Base-by-base conservation (phyloP, 306 rosid species). In the Malus orientalis region DNA sequence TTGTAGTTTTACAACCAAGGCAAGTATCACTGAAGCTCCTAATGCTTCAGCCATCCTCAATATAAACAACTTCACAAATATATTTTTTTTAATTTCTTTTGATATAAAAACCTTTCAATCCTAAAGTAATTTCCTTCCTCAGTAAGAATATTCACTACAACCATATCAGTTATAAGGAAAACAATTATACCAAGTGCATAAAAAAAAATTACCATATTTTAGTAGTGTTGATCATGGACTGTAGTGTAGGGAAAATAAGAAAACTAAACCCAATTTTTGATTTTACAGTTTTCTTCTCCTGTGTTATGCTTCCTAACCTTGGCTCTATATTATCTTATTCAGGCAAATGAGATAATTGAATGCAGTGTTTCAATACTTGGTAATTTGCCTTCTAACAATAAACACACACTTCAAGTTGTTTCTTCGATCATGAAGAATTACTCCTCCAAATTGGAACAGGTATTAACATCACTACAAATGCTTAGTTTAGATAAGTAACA, bases 1-100 rank as follows among this genome's bases (percentile, higher is more conserved):
- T n/a, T 95, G 97, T 80, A 95, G 98, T 80, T 95, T 95, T 89
- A 95, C 97, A 64, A 30, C 58, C 70, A 95, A 95, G 90, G 97
- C 97, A 77, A 95, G 89, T 84, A 76, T 83, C 62, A 97, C 97
- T 66, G 99, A 92, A 40, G 71, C 53, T 73, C 93, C 96, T 67
- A 81, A 85, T 42, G 97, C 97, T 81, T 92, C 96, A 61, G 99
- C 97, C 84, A 87, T 95, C 75, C 89, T 95, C 81, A 92, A 92
- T 70, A 85, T 95, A 84, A 92, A 95, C 76, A 68, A 88, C 76
- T 85, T 79, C 30, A 91, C 89, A 86, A 97, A 97, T 30, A 30
- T 30, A 3, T 94, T 76, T 65, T 76, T 79, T 53, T 85, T 75
- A 74, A 11, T 11, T 44, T 55, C 69, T 69, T 11, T 59, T 73